Evolutionary conservation across 2,329 filamentous ascomycete genomes (phyloP), one percentile per base, ranked within the genome.

Genomic region (Fusarium continuum): DNA sequence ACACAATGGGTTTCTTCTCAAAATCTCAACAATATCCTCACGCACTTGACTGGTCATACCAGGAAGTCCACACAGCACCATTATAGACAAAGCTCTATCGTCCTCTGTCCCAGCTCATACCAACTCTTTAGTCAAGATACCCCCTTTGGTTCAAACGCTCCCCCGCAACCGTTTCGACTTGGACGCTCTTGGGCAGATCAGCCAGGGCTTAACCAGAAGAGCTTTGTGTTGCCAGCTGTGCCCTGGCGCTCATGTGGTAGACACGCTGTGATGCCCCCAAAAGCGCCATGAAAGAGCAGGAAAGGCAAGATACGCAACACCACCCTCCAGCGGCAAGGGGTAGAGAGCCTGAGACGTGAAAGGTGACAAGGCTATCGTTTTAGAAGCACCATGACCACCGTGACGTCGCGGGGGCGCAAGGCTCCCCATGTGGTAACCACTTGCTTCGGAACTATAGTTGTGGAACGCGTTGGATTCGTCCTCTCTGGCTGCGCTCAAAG

Each of bases 301-400:
- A 45, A 77, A 77, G 62, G 69, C 70, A 1, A 78, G 68, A 52
- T 78, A 78, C 1, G 70, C 74, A 23, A 74, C 71, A 14, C 75
- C 73, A 4, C 75, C 72, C 2, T 60, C 43, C 28, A 22, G 22
- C 28, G 11, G 72, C 65, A 10, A 62, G 55, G 6, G 74, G 71
- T 14, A 75, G 40, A 1, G 56, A n/a, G 23, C 36, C 48, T 20
- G 29, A 54, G 11, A 54, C 44, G 17, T 32, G 32, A 16, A 35
- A 31, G 26, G 53, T 13, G 36, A 52, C 4, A 9, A 54, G n/a
- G 2, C 34, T 23, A 17, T 67, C 54, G 1, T 56, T 50, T 4
- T 44, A 7, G 41, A 34, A 1, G 32, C 36, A 7, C 11, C 49
- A 6, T 57, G 58, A 8, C 55, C 46, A 8, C 49, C 51, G 4